Evolutionary conservation across 345 rosid species (phyloP), one percentile per base, ranked within the genome.

Genomic region (Brassica juncea): DNA sequence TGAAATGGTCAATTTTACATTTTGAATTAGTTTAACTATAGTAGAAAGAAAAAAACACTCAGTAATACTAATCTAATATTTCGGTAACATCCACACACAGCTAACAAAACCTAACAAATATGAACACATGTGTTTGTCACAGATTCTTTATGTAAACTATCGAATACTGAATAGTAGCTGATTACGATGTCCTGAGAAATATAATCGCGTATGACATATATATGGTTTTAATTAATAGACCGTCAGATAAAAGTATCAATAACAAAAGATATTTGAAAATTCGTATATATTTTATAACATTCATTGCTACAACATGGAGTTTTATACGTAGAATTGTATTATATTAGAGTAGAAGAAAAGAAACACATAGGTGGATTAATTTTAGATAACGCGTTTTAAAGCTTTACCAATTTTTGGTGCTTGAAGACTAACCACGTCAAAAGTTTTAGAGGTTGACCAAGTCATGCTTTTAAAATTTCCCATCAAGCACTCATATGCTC

Each of bases 371-470:
- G 71, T 14, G 76, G 57, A 1, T 54, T 64, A 16, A 52, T 52
- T 23, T 66, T n/a, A 66, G 77, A 72, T n/a, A 78, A 79, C 73
- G 82, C 82, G 73, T 78, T 72, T 49, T 23, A 57, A 47, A 61
- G 70, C 74, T 47, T 16, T 70, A 15, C 54, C 19, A 31, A 25
- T 21, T 19, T 8, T 44, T 61, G 37, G 70, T 61, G 37, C 27
- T 47, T 32, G 10, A 42, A 9, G 68, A 42, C 72, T 55, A 66
- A 72, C 73, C 9, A 66, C 12, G n/a, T 64, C 2, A 16, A 21
- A 70, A 9, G 28, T 32, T 16, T 72, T 6, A 39, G 54, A 5
- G 49, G 2, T 78, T 78, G 77, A 78, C 77, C 2, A 31, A 66
- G 77, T 72, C 82, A 1, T 64, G 3, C 2, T 72, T 57, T 25